Conservation (phyloP, 1,284 basidiomycete species). For the Fomitopsis palustris region DNA sequence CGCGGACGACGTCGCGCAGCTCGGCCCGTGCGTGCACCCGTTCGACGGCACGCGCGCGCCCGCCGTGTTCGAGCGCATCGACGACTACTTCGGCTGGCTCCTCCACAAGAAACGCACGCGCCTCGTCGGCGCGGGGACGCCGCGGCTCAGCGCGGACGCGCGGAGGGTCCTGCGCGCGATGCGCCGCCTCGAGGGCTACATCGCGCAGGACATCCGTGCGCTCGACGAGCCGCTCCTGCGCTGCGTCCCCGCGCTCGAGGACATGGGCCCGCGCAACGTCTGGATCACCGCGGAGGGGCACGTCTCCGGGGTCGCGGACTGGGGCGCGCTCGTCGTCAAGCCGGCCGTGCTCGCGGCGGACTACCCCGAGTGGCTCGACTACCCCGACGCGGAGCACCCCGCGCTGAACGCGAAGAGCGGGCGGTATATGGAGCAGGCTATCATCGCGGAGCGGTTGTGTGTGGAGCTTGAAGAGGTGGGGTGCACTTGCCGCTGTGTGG, state of each 20-base stretch:
- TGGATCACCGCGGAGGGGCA: not conserved
- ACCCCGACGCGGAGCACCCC: not conserved
- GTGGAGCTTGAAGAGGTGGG: not conserved
- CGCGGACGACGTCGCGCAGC: not conserved
- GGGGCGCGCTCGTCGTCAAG: not conserved
- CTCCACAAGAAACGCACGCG: not conserved
- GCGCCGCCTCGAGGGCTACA: not conserved
- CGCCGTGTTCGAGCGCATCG: not conserved
- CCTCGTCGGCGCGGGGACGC: not conserved
- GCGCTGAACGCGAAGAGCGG: not conserved
- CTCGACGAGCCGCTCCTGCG: not conserved
- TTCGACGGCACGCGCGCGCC: not conserved
- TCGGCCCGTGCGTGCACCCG: not conserved
- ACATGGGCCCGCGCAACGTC: not conserved
- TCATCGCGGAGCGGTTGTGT: not conserved
- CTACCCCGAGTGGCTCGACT: not conserved
- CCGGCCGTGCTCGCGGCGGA: not conserved
- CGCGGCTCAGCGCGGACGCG: too few species aligned
- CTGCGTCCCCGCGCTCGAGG: not conserved
- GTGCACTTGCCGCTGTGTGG: not conserved
- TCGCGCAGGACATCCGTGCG: not conserved
- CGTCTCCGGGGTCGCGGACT: not conserved
- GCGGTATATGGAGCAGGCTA: not conserved
- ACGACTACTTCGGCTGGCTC: slow-evolving; percentile 2
- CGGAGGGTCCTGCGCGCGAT: not conserved